phyloP scores from a whole-genome alignment of 257 asterid species.

The Gentiana straminea region DNA sequence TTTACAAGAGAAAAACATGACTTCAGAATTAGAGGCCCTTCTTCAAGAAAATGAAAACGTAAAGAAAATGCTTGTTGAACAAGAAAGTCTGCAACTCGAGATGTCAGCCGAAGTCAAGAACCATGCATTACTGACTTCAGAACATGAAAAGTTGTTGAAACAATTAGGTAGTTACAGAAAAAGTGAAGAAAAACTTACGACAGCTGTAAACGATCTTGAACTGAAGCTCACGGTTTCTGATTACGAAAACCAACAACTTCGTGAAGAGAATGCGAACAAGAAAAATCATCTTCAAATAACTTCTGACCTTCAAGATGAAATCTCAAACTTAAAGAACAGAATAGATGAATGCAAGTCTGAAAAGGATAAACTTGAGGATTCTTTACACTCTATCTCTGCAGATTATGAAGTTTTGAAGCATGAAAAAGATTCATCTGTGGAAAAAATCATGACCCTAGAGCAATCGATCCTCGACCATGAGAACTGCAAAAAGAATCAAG shows the following conservation, averaged over 20 bases:
- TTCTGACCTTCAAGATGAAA: conserved; percentile 42
- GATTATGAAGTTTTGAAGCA: conserved; percentile 42
- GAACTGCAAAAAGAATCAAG: conserved; percentile 39
- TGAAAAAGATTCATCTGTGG: conserved; percentile 34
- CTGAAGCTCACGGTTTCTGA: conserved; percentile 61
- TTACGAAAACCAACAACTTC: conserved; percentile 53
- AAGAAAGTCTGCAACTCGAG: conserved; percentile 20
- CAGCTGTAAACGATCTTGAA: conserved; percentile 51
- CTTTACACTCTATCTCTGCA: conserved; percentile 21
- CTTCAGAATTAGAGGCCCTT: conserved; percentile 38
- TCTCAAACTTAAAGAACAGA: conserved; percentile 32
- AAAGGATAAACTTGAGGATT: conserved; percentile 42
- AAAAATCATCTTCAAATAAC: conserved; percentile 49
- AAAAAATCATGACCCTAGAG: conserved; percentile 32
- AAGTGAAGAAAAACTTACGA: conserved; percentile 56
- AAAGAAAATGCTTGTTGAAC: conserved; percentile 26
- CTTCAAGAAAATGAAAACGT: conserved; percentile 28
- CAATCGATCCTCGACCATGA: conserved; percentile 34
- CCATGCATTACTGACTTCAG: conserved; percentile 27
- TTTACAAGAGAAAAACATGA: conserved; percentile 31
- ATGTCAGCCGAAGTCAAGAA: conserved; percentile 25
- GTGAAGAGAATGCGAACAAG: conserved; percentile 32
- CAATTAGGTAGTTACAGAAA: conserved; percentile 36
- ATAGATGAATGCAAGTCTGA: conserved; percentile 29
- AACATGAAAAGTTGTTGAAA: conserved; percentile 39